Evolutionary conservation across 176 grass and related monocot genomes (phyloP).

Genomic region (Oryza nivara): DNA sequence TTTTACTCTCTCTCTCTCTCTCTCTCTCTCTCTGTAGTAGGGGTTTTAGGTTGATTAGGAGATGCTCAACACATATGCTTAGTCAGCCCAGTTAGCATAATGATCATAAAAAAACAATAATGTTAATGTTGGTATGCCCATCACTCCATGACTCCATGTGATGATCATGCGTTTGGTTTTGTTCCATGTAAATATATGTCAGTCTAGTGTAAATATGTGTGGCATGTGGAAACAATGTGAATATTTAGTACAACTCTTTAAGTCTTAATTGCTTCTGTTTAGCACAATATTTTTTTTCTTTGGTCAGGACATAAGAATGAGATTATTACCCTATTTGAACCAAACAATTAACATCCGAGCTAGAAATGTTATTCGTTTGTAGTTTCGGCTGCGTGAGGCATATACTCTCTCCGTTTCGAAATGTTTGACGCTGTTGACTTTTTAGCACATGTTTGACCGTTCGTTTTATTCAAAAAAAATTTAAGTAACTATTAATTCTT

Average conservation of each 20-base stretch:
- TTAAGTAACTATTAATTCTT: too few relatives aligned
- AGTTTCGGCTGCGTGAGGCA: background rate
- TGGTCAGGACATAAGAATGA: background rate
- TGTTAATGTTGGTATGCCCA: background rate
- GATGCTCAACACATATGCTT: background rate
- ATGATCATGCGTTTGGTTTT: slow-evolving; percentile 8
- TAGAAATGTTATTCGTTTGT: background rate
- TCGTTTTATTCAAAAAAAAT: too few relatives aligned
- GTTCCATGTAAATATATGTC: slow-evolving; percentile 34
- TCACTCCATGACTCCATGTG: background rate
- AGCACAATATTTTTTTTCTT: background rate
- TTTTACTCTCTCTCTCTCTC: background rate
- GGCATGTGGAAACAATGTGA: background rate
- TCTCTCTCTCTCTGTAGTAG: too few relatives aligned
- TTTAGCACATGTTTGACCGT: too few relatives aligned
- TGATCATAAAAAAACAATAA: slow-evolving; percentile 8
- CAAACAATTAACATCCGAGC: background rate
- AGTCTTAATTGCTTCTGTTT: background rate
- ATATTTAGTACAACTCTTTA: background rate
- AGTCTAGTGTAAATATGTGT: slow-evolving; percentile 24
- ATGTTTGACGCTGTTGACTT: too few relatives aligned
- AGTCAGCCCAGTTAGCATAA: background rate
- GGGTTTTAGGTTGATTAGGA: slow-evolving; percentile 22
- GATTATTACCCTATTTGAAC: too few relatives aligned
- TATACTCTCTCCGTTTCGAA: background rate